phyloP scores from a whole-genome alignment of 192 early-diverging fungal genomes.

The Allomyces arbusculus region DNA sequence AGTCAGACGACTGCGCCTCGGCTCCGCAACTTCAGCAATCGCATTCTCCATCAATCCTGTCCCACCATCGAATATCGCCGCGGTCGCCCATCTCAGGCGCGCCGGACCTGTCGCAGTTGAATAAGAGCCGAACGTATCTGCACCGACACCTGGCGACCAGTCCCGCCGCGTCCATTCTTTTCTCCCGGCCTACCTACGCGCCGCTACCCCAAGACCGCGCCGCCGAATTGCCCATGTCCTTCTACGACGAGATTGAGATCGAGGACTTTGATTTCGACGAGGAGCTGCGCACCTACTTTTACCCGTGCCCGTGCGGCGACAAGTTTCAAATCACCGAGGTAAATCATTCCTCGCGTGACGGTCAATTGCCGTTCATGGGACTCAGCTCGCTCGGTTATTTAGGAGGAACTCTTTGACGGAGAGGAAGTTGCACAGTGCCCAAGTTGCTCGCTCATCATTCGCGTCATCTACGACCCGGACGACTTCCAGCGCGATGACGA shows the following conservation, averaged over 20 bases:
- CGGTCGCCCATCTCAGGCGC: no score
- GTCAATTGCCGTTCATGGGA: no score
- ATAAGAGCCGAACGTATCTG: no score
- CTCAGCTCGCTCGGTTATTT: background rate
- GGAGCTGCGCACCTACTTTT: slow-evolving; percentile 58
- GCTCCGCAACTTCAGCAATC: no score
- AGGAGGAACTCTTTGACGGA: slow-evolving; percentile 55
- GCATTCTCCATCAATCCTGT: no score
- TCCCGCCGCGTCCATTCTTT: no score
- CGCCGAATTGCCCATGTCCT: slow-evolving; percentile 5
- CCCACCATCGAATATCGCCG: no score
- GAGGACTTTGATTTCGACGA: slow-evolving; percentile 90
- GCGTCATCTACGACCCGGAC: slow-evolving; percentile 73
- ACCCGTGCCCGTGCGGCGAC: slow-evolving; percentile 96
- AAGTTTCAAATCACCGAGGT: slow-evolving; percentile 67
- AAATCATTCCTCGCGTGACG: background rate
- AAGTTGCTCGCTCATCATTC: slow-evolving; percentile 74
- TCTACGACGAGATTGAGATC: slow-evolving; percentile 43
- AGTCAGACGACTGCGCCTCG: no score
- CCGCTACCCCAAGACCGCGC: no score
- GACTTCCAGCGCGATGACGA: slow-evolving; percentile 33
- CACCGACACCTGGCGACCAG: no score
- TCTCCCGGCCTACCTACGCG: no score
- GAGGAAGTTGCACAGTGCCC: slow-evolving; percentile 82
- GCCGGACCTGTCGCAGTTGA: no score